Base-by-base conservation (phyloP, 169 alveolate species). In the Plasmodium billcollinsi region DNA sequence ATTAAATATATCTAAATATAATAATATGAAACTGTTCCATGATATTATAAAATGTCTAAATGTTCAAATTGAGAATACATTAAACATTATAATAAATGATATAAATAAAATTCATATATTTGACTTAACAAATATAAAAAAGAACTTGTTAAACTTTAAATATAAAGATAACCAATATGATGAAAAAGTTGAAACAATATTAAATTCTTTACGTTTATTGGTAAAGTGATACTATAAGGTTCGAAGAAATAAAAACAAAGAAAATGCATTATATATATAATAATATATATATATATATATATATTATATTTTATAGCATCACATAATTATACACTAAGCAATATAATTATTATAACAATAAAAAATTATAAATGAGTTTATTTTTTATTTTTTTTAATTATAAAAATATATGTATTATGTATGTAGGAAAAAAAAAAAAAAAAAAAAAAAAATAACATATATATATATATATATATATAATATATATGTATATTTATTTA, bases 81-180 rank as follows among this genome's bases (percentile, higher is more conserved):
- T 83, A 47, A 72, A 67, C 56, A 21, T 20, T 26, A 69, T 83
- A 24, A 24, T 69, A 20, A 54, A 52, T 12, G 61, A 83, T 15
- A 56, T 67, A 29, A 61, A 69, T 5, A 54, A 58, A 67, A 11
- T 83, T 69, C 91, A 83, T 39, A 47, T 24, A n/a, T 50, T 52
- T 26, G 91, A 83, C 24, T 83, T 83, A 45, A 54, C 15, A 24
- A 43, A 67, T 24, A 58, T 83, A 56, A 39, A 39, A 39, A 67
- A 62, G 39, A 67, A 45, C 45, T 20, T 83, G 39, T 69, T 83
- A 20, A 49, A 59, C 59, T 49, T 65, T 29, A 69, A 69, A 14
- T 5, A 49, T 39, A 26, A 33, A 26, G 39, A 33, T 15, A 56
- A 29, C 20, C 43, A 54, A 4, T 69, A 49, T 67, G 62, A 47